Evolutionary conservation across 768 basidiomycete genomes (phyloP).

Genomic region (Lactarius sp.): DNA sequence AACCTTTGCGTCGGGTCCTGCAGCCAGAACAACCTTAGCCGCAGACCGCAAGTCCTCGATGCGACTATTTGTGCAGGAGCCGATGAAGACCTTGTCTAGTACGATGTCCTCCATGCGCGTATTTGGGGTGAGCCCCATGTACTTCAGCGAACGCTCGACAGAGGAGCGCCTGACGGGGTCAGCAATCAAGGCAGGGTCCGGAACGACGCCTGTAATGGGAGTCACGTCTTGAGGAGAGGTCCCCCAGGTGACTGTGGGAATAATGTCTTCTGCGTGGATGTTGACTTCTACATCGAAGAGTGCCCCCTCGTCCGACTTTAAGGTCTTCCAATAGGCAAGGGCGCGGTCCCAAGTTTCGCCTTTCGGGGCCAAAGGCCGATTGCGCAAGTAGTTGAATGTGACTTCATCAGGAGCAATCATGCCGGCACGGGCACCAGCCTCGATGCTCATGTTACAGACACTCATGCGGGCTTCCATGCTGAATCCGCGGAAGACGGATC

Average conservation of each 20-base stretch:
- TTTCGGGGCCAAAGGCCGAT: conserved; percentile 54
- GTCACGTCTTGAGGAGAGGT: conserved; percentile 60
- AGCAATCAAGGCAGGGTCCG: conserved; percentile 44
- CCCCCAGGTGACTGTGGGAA: conserved; percentile 63
- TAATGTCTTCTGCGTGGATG: conserved; percentile 55
- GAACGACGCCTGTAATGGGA: conserved; percentile 54
- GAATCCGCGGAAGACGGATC: conserved; percentile 48
- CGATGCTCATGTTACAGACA: conserved; percentile 66
- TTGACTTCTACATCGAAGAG: conserved; percentile 55
- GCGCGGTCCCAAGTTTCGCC: conserved; percentile 57
- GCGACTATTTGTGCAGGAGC: conserved; percentile 63
- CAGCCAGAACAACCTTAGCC: conserved; percentile 49
- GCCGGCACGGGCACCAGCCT: conserved; percentile 59
- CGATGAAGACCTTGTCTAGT: conserved; percentile 64
- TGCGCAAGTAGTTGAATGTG: conserved; percentile 57
- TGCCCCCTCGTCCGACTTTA: conserved; percentile 52
- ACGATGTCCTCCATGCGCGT: conserved; percentile 52
- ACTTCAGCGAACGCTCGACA: conserved; percentile 49
- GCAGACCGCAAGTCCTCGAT: conserved; percentile 63
- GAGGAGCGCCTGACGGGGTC: conserved; percentile 43
- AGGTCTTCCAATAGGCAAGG: conserved; percentile 53
- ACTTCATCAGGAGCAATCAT: conserved; percentile 63
- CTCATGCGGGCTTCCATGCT: conserved; percentile 62
- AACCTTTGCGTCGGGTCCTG: conserved; percentile 47
- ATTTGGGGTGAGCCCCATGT: conserved; percentile 56